These are phyloP conservation scores for Starmerella khaoyaiensis DNA, from an alignment of 805 yeast species.

Conservation along the genomic window DNA sequence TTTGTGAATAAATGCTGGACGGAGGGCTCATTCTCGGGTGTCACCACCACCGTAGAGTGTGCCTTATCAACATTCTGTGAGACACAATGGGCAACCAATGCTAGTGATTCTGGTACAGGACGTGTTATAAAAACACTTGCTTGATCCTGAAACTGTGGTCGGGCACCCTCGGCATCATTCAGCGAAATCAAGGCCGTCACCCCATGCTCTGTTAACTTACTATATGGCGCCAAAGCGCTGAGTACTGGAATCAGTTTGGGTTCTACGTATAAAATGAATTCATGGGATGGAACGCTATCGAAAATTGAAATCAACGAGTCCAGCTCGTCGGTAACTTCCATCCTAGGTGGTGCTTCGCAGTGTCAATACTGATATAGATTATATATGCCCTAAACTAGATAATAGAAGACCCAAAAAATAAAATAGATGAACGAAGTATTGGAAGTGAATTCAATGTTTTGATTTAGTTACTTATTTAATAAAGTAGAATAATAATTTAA, in stretches of 20 bases:
- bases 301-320: constrained; percentile 16
- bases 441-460: no score
- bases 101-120: constrained; percentile 17
- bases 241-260: constrained; percentile 36
- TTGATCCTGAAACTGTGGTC: background rate
- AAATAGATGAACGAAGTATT: no score
- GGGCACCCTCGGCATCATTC: constrained; percentile 14
- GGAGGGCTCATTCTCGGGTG: constrained; percentile 13
- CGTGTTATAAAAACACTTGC: constrained; percentile 23
- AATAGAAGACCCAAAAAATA: no score
- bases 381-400: no score
- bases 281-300: constrained; percentile 11
- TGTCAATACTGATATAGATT: no score
- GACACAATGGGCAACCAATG: constrained; percentile 8
- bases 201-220: constrained; percentile 38
- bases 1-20: constrained; percentile 25
- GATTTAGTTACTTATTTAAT: no score
- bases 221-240: constrained; percentile 45
- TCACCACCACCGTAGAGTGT: constrained; percentile 6
- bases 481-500: no score
- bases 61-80: background rate
- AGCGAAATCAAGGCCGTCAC: constrained; percentile 41
- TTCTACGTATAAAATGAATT: constrained; percentile 34
- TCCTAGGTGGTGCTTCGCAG: background rate
- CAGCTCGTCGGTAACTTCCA: constrained; percentile 9